phyloP scores from a whole-genome alignment of 805 yeast species.

The Ogataea degrootiae region DNA sequence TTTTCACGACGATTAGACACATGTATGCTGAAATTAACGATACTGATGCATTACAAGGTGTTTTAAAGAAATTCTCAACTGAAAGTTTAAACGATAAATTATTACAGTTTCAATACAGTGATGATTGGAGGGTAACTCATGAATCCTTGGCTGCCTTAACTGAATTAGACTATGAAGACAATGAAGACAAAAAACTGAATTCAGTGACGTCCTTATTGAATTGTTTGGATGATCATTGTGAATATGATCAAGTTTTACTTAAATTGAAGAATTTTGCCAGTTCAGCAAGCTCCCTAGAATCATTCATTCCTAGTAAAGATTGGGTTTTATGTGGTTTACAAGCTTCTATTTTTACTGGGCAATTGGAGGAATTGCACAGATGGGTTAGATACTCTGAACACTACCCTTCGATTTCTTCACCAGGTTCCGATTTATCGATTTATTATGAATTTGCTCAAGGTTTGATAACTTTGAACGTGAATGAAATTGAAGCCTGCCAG shows the following conservation, averaged over 20 bases:
- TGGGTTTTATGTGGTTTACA: conserved; percentile 70
- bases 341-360: conserved; percentile 67
- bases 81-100: conserved; percentile 71
- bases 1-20: conserved; percentile 55
- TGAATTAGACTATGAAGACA: conserved; percentile 25
- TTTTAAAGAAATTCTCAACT: conserved; percentile 66
- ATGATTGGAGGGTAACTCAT: conserved; percentile 82
- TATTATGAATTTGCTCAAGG: conserved; percentile 66
- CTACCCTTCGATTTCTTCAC: conserved; percentile 28
- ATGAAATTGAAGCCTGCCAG: conserved; percentile 31
- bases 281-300: background rate
- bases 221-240: conserved; percentile 71
- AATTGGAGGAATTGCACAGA: conserved; percentile 39
- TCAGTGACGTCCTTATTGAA: conserved; percentile 54
- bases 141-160: conserved; percentile 74
- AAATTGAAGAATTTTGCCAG: conserved; percentile 37
- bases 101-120: conserved; percentile 75
- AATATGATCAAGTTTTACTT: conserved; percentile 60
- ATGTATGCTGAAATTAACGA: conserved; percentile 89
- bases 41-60: conserved; percentile 84
- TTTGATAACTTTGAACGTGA: conserved; percentile 38
- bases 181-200: conserved; percentile 24
- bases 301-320: conserved; percentile 37
- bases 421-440: conserved; percentile 50
- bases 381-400: conserved; percentile 58